Base-by-base conservation (phyloP, 2,329 filamentous ascomycete genomes). In the Fulvia fulva region DNA sequence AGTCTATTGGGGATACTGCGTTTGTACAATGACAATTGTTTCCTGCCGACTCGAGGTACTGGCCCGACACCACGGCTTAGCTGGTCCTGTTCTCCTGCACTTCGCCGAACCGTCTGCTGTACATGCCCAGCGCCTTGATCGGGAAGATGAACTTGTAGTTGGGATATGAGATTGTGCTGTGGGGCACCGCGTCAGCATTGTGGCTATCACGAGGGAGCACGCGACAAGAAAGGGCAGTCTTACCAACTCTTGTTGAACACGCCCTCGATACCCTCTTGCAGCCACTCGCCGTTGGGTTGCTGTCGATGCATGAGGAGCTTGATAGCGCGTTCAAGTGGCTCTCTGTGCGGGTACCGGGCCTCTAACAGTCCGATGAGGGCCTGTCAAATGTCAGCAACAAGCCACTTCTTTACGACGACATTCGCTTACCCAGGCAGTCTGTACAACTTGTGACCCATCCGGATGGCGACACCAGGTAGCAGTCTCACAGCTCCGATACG, bases 101-200 rank as follows among this genome's bases (percentile, higher is more conserved):
- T 60, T 90, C 80, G 0, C 88, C 88, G 64, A 87, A 92, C 63
- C 81, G 84, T 67, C 79, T 82, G 4, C 88, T 85, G 79, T 91
- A 99, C 84, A 97, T 88, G 5, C 94, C 94, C 63, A 99, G 74
- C 1, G 94, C 94, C 77, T 95, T 96, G 72, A 97, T 89, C 1
- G 93, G 87, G 75, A 97, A 99, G 58, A 88, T 89, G 73, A 96
- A 94, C 79, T 97, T 99, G 81, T 99, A 99, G 80, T 99, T 99
- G 45, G 93, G 93, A 71, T 99, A 99, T 0, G 91, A 94, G 65
- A 99, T 99, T 91, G 97, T 97, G 80, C 86, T 87, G 68, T 59
- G 59, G 70, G 60, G 72, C 68, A 51, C 25, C 30, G 52, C 32
- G 56, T 67, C 45, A 63, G 57, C 57, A 28, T 26, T 22, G 54